Base-by-base conservation (phyloP, 225 moss, liverwort and hornwort genomes). In the Anthoceros angustus region DNA sequence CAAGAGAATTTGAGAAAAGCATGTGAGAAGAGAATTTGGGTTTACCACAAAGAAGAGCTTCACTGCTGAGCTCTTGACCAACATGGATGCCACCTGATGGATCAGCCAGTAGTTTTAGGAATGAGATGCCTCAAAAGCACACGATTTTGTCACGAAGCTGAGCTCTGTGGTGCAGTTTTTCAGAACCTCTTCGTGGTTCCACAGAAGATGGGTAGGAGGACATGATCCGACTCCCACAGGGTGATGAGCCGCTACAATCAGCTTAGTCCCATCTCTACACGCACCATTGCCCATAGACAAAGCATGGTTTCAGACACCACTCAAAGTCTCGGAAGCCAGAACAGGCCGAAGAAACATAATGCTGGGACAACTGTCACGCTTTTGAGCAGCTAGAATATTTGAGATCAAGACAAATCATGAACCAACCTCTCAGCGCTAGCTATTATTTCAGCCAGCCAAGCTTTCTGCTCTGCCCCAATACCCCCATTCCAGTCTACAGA, bases 211-310 rank as follows among this genome's bases (percentile, higher is more conserved):
- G 46, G 84, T 73, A 14, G 66, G 10, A 60, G 81, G 81, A 25
- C 81, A 78, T 69, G 81, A 73, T 65, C 84, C 81, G 7, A 12
- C 61, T 45, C 73, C 62, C 63, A 81, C 6, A 41, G 84, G 84
- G 42, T 81, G 81, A 40, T 85, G 84, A 63, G 79, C 79, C 42
- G 84, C 84, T 64, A 81, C 79, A 64, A 81, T 85, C 60, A 85
- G 20, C 55, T 67, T 69, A 10, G 73, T 85, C 39, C 72, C 73
- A 39, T 77, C 70, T 67, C 84, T 84, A 70, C 61, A 68, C 40
- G 0, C 25, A 41, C 20, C 41, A 20, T 32, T 8, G 18, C 50
- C 42, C 8, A 25, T 14, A 18, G 12, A 62, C 14, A 65, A 24
- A 24, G 49, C 3, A 38, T 62, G 25, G 6, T 6, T 43, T 18